Base-by-base conservation (phyloP, 169 alveolate species). In the Sarcocystis neurona region DNA sequence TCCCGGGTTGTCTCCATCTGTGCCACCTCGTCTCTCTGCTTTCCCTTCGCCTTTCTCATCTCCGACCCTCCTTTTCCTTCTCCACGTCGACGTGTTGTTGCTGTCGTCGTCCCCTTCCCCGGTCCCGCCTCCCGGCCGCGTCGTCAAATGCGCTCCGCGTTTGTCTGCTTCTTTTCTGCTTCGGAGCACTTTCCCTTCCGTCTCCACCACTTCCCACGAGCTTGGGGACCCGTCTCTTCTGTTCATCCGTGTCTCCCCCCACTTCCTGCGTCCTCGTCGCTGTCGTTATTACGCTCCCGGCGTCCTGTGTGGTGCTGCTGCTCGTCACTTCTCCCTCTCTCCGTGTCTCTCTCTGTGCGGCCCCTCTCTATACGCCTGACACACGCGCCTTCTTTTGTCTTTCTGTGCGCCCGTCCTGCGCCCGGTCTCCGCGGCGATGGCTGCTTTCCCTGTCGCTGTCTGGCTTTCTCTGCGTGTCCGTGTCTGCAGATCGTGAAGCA, bases 401-500 rank as follows among this genome's bases (percentile, higher is more conserved):
- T 84, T 4, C 20, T 18, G 44, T 84, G 39, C 66, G 43, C 58
- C 66, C 23, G 4, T 66, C 27, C 58, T 44, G 27, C 85, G 3
- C 37, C 70, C 4, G 6, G 3, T 68, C 50, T n/a, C 46, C 8
- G n/a, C n/a, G n/a, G n/a, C n/a, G n/a, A n/a, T n/a, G n/a, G n/a
- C n/a, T n/a, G n/a, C n/a, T n/a, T n/a, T n/a, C n/a, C n/a, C n/a
- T n/a, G n/a, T n/a, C n/a, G n/a, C n/a, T 70, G 12, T 12, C 37
- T 70, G 12, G 6, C 23, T 70, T 12, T 6, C 47, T 66, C 32
- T 43, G 75, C 75, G 75, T 43, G 75, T n/a, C 41, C 8, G 75
- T n/a, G 39, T n/a, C 75, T 88, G 92, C 95, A 92, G 97, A 97
- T 58, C 97, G 98, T 30, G 97, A 98, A 90, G 85, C 96, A 97